These are phyloP conservation scores for Pyrenochaeta sp. DNA, from an alignment of 2,329 filamentous ascomycete genomes.

Conservation along the genomic window DNA sequence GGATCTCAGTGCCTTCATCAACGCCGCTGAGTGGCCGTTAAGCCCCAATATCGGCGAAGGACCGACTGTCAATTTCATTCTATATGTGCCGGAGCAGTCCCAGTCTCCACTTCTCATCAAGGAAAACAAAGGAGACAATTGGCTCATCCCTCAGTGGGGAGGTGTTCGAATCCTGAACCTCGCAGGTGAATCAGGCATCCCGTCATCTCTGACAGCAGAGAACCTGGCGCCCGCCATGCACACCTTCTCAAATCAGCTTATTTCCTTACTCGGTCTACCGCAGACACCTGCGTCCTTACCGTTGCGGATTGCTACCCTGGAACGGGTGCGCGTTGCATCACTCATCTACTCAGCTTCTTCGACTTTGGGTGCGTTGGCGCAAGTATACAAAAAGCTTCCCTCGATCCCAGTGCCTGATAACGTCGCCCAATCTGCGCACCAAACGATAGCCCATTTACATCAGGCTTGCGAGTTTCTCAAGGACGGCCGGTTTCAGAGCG, in stretches of 20 bases:
- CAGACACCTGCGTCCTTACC: conserved; percentile 79
- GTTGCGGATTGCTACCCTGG: conserved; percentile 82
- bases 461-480: conserved; percentile 76
- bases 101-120: conserved; percentile 67
- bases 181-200: conserved; percentile 43
- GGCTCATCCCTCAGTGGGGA: conserved; percentile 97
- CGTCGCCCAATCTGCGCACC: conserved; percentile 84
- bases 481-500: conserved; percentile 67
- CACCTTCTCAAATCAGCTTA: conserved; percentile 88
- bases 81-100: conserved; percentile 80
- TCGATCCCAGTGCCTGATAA: conserved; percentile 90
- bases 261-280: conserved; percentile 86
- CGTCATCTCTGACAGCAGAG: conserved; percentile 65
- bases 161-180: conserved; percentile 74
- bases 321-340: conserved; percentile 84
- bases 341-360: conserved; percentile 89
- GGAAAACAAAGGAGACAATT: conserved; percentile 72
- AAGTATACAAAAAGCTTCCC: conserved; percentile 78
- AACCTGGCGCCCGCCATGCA: conserved; percentile 81
- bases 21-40: conserved; percentile 96
- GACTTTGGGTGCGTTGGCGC: conserved; percentile 89
- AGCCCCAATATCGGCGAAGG: conserved; percentile 92
- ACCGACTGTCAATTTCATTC: conserved; percentile 93
- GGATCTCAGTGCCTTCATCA: conserved; percentile 92
- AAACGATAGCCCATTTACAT: conserved; percentile 78